Percentiles rank a stretch among this genome's conserved stretches.
Evolutionary conservation across 495 filamentous ascomycete species (phyloP).

Genomic region (Cladorrhinum samala): DNA sequence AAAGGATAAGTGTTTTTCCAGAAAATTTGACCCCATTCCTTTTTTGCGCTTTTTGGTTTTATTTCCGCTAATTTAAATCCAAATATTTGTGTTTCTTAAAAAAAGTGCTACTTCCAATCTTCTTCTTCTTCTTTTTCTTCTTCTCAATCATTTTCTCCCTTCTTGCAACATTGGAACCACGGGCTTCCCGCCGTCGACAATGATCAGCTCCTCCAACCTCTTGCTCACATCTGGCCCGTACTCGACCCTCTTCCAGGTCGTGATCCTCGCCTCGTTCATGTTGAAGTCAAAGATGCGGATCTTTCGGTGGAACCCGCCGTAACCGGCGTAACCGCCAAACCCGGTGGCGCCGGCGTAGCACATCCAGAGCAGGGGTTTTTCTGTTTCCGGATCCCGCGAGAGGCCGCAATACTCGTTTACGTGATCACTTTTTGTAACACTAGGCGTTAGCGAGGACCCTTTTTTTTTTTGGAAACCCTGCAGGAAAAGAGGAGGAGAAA

Average conservation of each 20-base stretch:
- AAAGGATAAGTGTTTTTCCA: too few species aligned
- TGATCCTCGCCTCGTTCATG: slow-evolving; percentile 76
- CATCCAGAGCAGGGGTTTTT: slow-evolving; percentile 85
- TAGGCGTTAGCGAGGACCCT: too few species aligned
- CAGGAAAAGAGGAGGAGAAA: not conserved
- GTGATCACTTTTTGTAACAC: slow-evolving; percentile 58
- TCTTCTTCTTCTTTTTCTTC: not conserved
- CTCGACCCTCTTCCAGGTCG: slow-evolving; percentile 89
- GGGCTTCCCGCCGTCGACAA: slow-evolving; percentile 74
- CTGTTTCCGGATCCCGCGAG: slow-evolving; percentile 38
- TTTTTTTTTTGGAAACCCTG: not conserved
- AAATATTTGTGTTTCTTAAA: too few species aligned
- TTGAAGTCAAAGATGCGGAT: slow-evolving; percentile 90
- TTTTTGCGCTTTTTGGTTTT: too few species aligned
- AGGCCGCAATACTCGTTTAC: slow-evolving; percentile 94
- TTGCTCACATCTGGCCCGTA: slow-evolving; percentile 63
- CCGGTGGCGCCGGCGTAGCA: slow-evolving; percentile 88
- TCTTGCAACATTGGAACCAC: slow-evolving; percentile 30
- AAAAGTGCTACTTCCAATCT: too few species aligned
- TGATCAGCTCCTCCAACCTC: slow-evolving; percentile 75
- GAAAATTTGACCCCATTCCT: too few species aligned
- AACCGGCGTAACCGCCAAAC: slow-evolving; percentile 92
- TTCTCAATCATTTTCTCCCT: not conserved
- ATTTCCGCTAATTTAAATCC: too few species aligned
- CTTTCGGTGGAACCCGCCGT: slow-evolving; percentile 74